A percentile compares a stretch with the other conserved stretches of the same genome.
Evolutionary conservation across 371 early-diverging fungal genomes (phyloP).

Genomic region (Batkoa obscura): DNA sequence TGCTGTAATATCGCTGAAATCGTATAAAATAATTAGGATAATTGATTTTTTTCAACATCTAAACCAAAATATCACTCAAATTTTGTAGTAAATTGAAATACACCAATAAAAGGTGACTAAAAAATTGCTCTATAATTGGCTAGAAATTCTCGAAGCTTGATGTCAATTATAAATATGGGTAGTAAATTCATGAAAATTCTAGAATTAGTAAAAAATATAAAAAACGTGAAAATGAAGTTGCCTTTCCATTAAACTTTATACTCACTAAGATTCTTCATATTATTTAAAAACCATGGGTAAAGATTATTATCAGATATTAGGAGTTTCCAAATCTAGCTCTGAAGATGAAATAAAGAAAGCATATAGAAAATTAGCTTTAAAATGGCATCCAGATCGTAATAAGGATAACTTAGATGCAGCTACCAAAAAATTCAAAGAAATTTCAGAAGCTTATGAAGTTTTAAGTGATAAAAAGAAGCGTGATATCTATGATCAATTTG

Average conservation of each 20-base stretch:
- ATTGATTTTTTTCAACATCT: background rate
- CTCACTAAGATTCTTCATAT: background rate
- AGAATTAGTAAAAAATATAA: too few species aligned
- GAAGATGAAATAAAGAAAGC: conserved; percentile 83
- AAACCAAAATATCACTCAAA: too few species aligned
- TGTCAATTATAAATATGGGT: too few species aligned
- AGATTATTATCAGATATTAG: conserved; percentile 17
- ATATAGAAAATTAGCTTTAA: conserved; percentile 42
- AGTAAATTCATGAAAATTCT: too few species aligned
- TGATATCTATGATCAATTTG: conserved; percentile 69
- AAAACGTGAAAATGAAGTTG: too few species aligned
- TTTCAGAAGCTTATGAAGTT: conserved; percentile 82
- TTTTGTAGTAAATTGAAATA: too few species aligned
- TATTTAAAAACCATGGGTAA: background rate
- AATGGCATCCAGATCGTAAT: conserved; percentile 14
- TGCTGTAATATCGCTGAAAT: background rate
- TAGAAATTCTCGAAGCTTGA: too few species aligned
- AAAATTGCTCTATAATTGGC: too few species aligned
- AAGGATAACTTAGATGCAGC: conserved; percentile 9
- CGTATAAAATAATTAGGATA: background rate
- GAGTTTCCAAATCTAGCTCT: conserved; percentile 53
- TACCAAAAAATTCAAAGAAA: conserved; percentile 65
- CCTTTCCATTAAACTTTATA: too few species aligned
- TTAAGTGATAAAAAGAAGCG: conserved; percentile 80
- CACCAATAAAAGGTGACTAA: too few species aligned